phyloP scores from a whole-genome alignment of 805 yeast species.

The Wickerhamomyces kurtzmanii region DNA sequence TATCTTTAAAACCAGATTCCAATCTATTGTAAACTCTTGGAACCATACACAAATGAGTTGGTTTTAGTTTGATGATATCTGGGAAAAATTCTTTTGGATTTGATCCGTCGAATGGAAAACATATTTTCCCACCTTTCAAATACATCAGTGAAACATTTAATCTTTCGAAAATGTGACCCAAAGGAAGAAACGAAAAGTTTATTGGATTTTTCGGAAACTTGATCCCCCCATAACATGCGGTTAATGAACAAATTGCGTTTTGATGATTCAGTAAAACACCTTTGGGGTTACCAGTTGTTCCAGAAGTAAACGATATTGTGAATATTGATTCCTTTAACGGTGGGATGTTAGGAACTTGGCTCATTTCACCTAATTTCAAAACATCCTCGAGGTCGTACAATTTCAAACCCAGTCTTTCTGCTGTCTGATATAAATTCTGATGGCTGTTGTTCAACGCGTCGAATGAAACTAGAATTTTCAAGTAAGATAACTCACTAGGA shows the following conservation, averaged over 20 bases:
- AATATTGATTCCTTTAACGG: conserved; percentile 38
- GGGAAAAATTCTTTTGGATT: conserved; percentile 37
- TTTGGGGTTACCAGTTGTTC: conserved; percentile 61
- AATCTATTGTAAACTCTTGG: conserved; percentile 49
- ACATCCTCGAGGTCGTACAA: conserved; percentile 22
- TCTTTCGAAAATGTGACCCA: conserved; percentile 49
- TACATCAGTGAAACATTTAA: conserved; percentile 36
- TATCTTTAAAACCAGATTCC: conserved; percentile 40
- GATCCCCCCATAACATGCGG: too few relatives aligned
- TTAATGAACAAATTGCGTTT: conserved; percentile 19
- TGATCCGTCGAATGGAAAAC: conserved; percentile 16
- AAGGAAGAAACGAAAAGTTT: conserved; percentile 34
- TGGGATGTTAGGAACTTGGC: conserved; percentile 27
- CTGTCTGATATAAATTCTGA: conserved; percentile 14
- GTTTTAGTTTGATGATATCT: conserved; percentile 39
- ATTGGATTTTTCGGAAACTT: conserved; percentile 7
- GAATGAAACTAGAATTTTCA: conserved; percentile 37
- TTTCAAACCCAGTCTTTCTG: conserved; percentile 13
- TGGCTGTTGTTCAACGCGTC: conserved; percentile 25
- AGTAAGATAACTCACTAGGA: conserved; percentile 19
- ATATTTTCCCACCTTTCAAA: conserved; percentile 20
- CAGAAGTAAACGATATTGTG: conserved; percentile 58
- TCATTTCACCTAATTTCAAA: conserved; percentile 19
- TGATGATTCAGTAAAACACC: conserved; percentile 46
- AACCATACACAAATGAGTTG: conserved; percentile 38